A percentile compares a stretch with the other conserved stretches of the same genome.
These are phyloP conservation scores for Mrakia frigida DNA, from an alignment of 768 basidiomycete species.

Conservation along the genomic window DNA sequence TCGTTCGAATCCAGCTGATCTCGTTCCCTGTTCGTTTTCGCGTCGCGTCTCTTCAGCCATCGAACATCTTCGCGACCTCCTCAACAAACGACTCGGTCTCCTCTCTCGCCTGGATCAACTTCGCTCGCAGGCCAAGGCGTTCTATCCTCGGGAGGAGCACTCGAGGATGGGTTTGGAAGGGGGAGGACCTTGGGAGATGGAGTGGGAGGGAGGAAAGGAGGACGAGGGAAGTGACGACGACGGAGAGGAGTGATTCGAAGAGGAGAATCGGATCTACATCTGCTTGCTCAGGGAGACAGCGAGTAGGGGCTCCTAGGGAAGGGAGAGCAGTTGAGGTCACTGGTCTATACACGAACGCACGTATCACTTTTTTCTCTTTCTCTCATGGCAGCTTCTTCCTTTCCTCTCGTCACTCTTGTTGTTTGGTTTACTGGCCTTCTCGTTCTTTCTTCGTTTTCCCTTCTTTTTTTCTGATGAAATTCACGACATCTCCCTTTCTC, in stretches of 20 bases:
- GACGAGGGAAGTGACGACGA: slow-evolving; percentile 7
- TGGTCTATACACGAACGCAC: too few species aligned
- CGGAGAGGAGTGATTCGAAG: neutral
- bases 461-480: too few species aligned
- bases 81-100: slow-evolving; percentile 46
- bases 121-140: neutral
- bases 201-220: neutral
- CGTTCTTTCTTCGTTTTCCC: too few species aligned
- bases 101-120: neutral
- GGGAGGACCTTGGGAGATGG: neutral
- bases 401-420: too few species aligned
- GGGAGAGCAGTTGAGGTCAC: too few species aligned
- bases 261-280: too few species aligned
- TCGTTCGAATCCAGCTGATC: neutral
- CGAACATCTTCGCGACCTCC: slow-evolving; percentile 68
- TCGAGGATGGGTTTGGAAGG: neutral
- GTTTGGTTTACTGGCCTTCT: too few species aligned
- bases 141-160: neutral
- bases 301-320: too few species aligned
- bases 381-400: too few species aligned
- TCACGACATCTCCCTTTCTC: too few species aligned
- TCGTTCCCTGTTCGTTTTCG: slow-evolving; percentile 1
- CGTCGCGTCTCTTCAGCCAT: slow-evolving; percentile 56
- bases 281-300: too few species aligned
- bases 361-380: too few species aligned